A percentile compares a stretch with the other conserved stretches of the same genome.
Evolutionary conservation across 768 basidiomycete genomes (phyloP).

Genomic region (Boletus edulis): DNA sequence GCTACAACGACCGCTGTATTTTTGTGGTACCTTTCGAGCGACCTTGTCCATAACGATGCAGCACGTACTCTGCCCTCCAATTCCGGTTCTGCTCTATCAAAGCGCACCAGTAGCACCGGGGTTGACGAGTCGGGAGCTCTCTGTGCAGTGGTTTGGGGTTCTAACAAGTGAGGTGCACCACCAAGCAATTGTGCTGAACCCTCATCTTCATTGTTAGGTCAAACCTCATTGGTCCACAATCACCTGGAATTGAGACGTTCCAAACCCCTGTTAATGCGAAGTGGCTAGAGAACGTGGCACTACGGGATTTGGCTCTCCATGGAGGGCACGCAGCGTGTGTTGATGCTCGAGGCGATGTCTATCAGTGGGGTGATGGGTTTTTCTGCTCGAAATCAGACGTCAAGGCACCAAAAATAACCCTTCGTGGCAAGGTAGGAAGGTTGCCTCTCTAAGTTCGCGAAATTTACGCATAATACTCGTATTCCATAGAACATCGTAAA

Average conservation of each 20-base stretch:
- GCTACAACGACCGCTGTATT: slow-evolving; percentile 27
- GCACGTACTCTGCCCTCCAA: slow-evolving; percentile 3
- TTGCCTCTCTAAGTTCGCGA: not conserved
- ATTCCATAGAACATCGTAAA: slow-evolving; percentile 60
- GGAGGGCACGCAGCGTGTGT: slow-evolving; percentile 69
- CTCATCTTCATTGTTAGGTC: slow-evolving; percentile 35
- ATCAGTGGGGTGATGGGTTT: slow-evolving; percentile 80
- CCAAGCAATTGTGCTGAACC: not conserved
- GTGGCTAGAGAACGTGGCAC: slow-evolving; percentile 66
- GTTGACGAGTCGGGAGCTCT: slow-evolving; percentile 33
- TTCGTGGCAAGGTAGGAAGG: slow-evolving; percentile 59
- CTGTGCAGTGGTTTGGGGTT: slow-evolving; percentile 66
- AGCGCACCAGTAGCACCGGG: slow-evolving; percentile 21
- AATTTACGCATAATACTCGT: not conserved
- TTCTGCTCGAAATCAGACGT: slow-evolving; percentile 34
- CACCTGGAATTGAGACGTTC: slow-evolving; percentile 38
- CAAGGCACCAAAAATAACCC: slow-evolving; percentile 47
- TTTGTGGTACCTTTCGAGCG: slow-evolving; percentile 38
- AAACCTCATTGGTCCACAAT: slow-evolving; percentile 42
- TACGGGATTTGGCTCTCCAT: slow-evolving; percentile 72
- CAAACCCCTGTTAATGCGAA: slow-evolving; percentile 48
- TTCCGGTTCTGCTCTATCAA: not conserved
- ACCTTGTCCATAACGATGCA: slow-evolving; percentile 38
- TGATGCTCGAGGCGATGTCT: slow-evolving; percentile 76
- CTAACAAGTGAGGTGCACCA: slow-evolving; percentile 53